Base-by-base conservation (phyloP, 1,284 basidiomycete genomes). In the Cutaneotrichosporon cyanovorans region DNA sequence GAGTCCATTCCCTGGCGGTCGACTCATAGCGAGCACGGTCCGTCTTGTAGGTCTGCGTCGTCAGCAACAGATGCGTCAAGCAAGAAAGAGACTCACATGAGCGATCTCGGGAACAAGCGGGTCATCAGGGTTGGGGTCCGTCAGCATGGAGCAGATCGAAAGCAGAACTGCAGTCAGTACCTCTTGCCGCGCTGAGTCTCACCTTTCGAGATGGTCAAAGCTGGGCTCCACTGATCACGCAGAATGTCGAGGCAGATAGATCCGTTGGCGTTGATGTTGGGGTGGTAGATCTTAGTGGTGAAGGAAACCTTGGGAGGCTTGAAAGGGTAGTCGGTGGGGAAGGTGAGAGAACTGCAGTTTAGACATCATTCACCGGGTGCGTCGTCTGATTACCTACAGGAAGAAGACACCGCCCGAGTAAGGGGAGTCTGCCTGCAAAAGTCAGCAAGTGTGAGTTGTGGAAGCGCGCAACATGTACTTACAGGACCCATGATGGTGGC, bases 291-390 rank as follows among this genome's bases (percentile, higher is more conserved):
- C 69, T 80, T 96, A 68, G 93, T 98, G 62, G 88, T 91, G 76
- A 99, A 98, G 75, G 85, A 87, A 73, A 98, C 90, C 81, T 97
- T 97, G 72, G 95, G 95, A 34, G 95, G 93, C 78, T 93, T 93
- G 83, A 96, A 95, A 35, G 91, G 91, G 77, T 96, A 96, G 74
- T 96, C 91, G 61, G 68, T 70, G 37, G 70, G 67, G 72, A 76
- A 74, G 50, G 70, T 73, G 43, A 76, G 58, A 37, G 67, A 69
- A 35, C 69, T 69, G 38, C 10, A 23, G 36, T 40, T 16, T n/a
- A 35, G 45, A 57, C 43, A 52, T 33, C 46, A 46, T 4, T 6
- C 22, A 14, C 39, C 39, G 38, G 30, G 4, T 25, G 32, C 21
- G 6, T 35, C 12, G 12, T 30, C 8, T 28, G 12, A 19, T 5